Base-by-base conservation (phyloP, 2,329 filamentous ascomycete species). In the Phialophora tarda region DNA sequence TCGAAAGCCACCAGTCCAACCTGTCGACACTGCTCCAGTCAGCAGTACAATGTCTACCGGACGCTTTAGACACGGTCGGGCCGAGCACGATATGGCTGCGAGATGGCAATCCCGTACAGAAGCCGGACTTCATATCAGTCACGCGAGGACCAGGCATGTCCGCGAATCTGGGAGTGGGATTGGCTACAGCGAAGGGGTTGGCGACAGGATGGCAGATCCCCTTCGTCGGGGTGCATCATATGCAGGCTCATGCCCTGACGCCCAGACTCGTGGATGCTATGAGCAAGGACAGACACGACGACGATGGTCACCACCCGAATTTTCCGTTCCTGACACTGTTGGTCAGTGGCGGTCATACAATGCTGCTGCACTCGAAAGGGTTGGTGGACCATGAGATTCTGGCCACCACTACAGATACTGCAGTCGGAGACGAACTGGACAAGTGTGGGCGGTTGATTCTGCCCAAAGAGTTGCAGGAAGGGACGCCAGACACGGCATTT, bases 201-300 rank as follows among this genome's bases (percentile, higher is more conserved):
- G 88, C 93, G 0, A 83, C 91, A 23, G 93, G 92, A 44, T 96
- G 91, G 91, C 85, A 88, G 70, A 85, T 93, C 44, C 93, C 94
- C 2, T 81, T 98, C 34, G 77, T 98, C 0, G 95, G 88, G 0
- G 91, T 97, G 0, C 91, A 99, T 77, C 95, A 99, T 78, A 98
- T 99, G 95, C 93, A 97, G 77, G 95, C 93, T 11, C 95, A 99
- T 78, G 90, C 95, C 21, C 81, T 99, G 69, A 98, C 95, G 21
- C 91, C 94, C 17, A 85, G 92, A 10, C 85, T 99, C 50, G 88
- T 89, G 3, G 80, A 82, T 34, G 90, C 91, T 4, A 78, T 94
- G 66, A 75, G 82, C 60, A 71, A 67, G 23, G 69, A 68, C 12
- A 60, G 67, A 59, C 71, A 68, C 7, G 23, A 38, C 24, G 23